These are phyloP conservation scores for Beta vulgaris DNA, from an alignment of 148 eudicot species.

Conservation along the genomic window DNA sequence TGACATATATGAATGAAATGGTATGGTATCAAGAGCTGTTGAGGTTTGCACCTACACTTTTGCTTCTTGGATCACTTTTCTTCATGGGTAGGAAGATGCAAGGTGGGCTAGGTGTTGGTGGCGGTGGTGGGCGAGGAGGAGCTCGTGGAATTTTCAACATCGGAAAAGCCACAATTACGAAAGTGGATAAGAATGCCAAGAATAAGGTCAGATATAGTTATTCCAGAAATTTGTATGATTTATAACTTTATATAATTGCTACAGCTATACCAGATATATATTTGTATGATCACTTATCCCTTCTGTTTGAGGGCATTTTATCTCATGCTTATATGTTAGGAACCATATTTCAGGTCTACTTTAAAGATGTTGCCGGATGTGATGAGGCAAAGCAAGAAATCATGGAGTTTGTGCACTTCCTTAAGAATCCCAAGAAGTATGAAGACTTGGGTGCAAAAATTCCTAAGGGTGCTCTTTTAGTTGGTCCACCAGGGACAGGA, in stretches of 20 bases:
- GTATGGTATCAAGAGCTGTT: slow-evolving; percentile 71
- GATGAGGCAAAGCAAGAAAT: slow-evolving; percentile 83
- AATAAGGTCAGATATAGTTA: slow-evolving; percentile 51
- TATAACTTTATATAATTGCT: not conserved
- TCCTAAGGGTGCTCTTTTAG: slow-evolving; percentile 90
- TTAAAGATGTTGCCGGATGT: slow-evolving; percentile 77
- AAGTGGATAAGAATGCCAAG: slow-evolving; percentile 80
- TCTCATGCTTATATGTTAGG: not conserved
- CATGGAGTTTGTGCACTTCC: slow-evolving; percentile 92
- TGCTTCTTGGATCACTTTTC: slow-evolving; percentile 62
- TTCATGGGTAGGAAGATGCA: slow-evolving; percentile 80
- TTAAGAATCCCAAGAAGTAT: slow-evolving; percentile 82
- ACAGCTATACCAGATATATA: too few relatives aligned
- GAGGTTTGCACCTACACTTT: slow-evolving; percentile 67
- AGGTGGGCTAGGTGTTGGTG: slow-evolving; percentile 77
- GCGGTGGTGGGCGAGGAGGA: slow-evolving; percentile 61
- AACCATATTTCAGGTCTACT: slow-evolving; percentile 42
- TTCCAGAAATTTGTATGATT: not conserved
- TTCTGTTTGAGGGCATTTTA: not conserved
- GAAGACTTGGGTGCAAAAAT: slow-evolving; percentile 86
- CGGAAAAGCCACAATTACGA: slow-evolving; percentile 71
- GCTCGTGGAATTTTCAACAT: slow-evolving; percentile 80
- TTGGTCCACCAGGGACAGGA: slow-evolving; percentile 97
- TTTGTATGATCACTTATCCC: not conserved
- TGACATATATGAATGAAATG: slow-evolving; percentile 67